Evolutionary conservation across 140 eudicot genomes (phyloP).

Genomic region (Flaveria floridana): DNA sequence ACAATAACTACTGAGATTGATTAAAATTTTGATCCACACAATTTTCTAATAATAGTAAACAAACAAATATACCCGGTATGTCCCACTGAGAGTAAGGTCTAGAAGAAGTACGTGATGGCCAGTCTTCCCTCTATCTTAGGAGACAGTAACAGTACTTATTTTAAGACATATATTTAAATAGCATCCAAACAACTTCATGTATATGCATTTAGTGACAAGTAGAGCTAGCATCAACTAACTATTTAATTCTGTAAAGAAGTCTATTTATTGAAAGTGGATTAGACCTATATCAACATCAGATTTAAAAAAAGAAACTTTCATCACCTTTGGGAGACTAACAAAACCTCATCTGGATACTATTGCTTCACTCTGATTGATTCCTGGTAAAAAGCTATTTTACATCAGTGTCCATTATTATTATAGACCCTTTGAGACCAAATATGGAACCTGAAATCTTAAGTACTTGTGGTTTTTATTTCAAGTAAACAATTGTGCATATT

Average conservation of each 20-base stretch:
- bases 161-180: conserved; percentile 3
- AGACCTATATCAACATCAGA: conserved; percentile 26
- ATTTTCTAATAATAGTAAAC: conserved; percentile 6
- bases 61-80: no score
- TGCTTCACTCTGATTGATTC: conserved; percentile 27
- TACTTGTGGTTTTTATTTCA: conserved; percentile 7
- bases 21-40: neutral
- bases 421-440: conserved; percentile 15
- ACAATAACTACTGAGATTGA: neutral
- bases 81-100: no score
- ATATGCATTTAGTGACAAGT: conserved; percentile 18
- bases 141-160: neutral
- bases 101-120: no score
- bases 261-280: neutral
- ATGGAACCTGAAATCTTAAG: neutral
- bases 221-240: neutral
- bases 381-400: conserved; percentile 22
- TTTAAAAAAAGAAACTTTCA: neutral
- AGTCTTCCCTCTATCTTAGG: no score
- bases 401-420: neutral
- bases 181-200: conserved; percentile 23
- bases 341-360: conserved; percentile 13
- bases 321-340: conserved; percentile 20
- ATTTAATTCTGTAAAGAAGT: neutral
- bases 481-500: neutral